phyloP scores from a whole-genome alignment of 177 flowering plant genomes.

The Vitis hybrid region DNA sequence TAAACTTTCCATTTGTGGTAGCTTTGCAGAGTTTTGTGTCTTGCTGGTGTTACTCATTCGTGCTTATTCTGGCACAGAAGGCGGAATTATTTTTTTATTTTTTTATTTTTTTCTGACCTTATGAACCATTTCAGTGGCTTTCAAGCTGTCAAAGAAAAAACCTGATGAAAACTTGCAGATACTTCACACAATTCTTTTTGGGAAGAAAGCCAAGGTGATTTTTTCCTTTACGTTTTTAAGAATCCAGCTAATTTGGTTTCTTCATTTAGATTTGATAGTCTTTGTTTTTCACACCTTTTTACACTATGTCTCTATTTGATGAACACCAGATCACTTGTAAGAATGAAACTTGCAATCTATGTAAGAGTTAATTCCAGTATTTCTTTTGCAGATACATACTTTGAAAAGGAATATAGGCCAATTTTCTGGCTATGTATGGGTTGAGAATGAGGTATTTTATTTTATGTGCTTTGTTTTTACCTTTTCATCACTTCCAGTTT shows the following conservation, averaged over 20 bases:
- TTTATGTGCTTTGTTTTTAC: background rate
- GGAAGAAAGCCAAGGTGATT: constrained; percentile 74
- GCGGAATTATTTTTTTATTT: constrained; percentile 10
- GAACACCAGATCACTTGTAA: background rate
- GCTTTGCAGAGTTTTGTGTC: background rate
- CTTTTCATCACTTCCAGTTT: background rate
- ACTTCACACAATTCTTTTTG: constrained; percentile 81
- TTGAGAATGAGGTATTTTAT: constrained; percentile 69
- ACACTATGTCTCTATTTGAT: background rate
- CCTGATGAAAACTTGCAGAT: constrained; percentile 81
- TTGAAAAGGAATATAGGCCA: constrained; percentile 72
- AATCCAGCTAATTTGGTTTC: background rate
- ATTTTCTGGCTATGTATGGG: constrained; percentile 92
- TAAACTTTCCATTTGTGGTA: background rate
- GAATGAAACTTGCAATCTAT: too few relatives aligned
- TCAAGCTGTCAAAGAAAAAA: constrained; percentile 87
- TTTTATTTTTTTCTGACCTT: constrained; percentile 20
- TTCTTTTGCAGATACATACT: constrained; percentile 47
- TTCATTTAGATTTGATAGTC: background rate
- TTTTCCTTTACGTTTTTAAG: background rate
- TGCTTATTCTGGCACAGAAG: constrained; percentile 13
- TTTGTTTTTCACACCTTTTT: background rate
- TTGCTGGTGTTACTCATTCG: background rate
- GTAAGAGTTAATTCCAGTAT: constrained; percentile 1
- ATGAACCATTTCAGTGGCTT: constrained; percentile 78